A percentile compares a stretch with the other conserved stretches of the same genome.
Conservation (phyloP, 106 monocot genomes). For the Allium cepa region DNA sequence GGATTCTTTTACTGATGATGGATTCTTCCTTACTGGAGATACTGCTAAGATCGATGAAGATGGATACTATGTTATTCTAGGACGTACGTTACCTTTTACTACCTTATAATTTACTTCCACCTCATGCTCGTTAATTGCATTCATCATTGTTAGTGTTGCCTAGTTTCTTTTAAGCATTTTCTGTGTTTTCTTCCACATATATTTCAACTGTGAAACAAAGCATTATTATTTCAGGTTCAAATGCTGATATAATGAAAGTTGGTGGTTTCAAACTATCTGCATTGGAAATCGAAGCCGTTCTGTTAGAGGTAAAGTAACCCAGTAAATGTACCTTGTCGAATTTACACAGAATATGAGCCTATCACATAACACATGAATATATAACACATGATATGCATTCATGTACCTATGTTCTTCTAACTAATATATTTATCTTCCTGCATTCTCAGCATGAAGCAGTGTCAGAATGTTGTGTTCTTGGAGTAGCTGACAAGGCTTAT, state of each 20-base stretch:
- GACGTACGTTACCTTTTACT: slow-evolving; percentile 53
- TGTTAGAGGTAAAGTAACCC: slow-evolving; percentile 67
- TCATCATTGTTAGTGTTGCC: not conserved
- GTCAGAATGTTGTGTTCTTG: slow-evolving; percentile 81
- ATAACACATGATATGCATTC: too few species aligned
- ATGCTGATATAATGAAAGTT: slow-evolving; percentile 99
- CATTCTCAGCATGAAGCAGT: slow-evolving; percentile 61
- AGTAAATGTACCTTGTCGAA: not conserved
- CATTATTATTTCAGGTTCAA: slow-evolving; percentile 52
- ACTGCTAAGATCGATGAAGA: slow-evolving; percentile 88
- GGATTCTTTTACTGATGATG: slow-evolving; percentile 83
- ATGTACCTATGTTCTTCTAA: too few species aligned
- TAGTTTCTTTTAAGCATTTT: not conserved
- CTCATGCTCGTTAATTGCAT: not conserved
- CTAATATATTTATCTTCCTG: too few species aligned
- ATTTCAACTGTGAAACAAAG: not conserved
- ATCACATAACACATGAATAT: too few species aligned
- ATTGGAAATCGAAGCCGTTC: slow-evolving; percentile 84
- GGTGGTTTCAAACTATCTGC: slow-evolving; percentile 97
- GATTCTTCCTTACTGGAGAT: slow-evolving; percentile 98
- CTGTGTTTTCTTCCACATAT: not conserved
- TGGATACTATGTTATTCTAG: slow-evolving; percentile 89
- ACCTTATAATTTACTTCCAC: not conserved
- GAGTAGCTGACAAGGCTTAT: slow-evolving; percentile 74
- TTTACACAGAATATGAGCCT: too few species aligned